These are phyloP conservation scores for Penicillium oxalicum DNA, from an alignment of 2,329 filamentous ascomycete species.

Conservation along the genomic window DNA sequence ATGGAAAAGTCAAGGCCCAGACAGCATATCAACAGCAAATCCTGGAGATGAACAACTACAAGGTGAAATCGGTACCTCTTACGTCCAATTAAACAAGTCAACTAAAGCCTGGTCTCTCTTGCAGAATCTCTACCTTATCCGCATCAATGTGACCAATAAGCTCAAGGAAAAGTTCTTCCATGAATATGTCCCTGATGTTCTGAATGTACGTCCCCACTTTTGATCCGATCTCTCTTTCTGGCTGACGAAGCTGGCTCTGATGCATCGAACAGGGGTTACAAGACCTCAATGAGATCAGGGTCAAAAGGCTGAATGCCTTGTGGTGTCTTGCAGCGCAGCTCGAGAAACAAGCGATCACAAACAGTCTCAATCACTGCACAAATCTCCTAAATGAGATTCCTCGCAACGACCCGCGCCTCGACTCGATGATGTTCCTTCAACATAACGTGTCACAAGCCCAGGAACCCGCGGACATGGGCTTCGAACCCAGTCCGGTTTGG, in stretches of 20 bases:
- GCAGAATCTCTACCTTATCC: conserved; percentile 88
- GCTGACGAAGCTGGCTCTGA: conserved; percentile 1
- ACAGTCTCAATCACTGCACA: conserved; percentile 65
- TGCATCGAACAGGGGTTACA: conserved; percentile 57
- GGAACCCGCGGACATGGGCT: conserved; percentile 76
- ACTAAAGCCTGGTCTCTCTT: background rate
- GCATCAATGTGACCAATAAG: conserved; percentile 95
- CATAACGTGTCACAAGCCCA: conserved; percentile 81
- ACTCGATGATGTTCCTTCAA: conserved; percentile 96
- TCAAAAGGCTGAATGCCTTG: conserved; percentile 72
- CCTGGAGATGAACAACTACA: conserved; percentile 92
- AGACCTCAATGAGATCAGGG: conserved; percentile 85
- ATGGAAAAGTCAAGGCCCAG: conserved; percentile 79
- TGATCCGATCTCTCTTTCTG: background rate
- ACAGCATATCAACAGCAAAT: conserved; percentile 88
- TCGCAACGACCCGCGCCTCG: conserved; percentile 79
- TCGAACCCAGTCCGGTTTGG: conserved; percentile 96
- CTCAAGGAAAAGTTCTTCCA: conserved; percentile 97
- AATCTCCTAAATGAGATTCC: conserved; percentile 74
- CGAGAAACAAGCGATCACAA: conserved; percentile 70
- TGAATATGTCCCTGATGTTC: conserved; percentile 87
- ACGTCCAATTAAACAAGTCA: no score
- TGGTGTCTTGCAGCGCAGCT: conserved; percentile 77
- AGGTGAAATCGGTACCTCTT: conserved; percentile 38
- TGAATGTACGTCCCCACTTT: conserved; percentile 59